These are phyloP conservation scores for Tephrocybe sp. DNA, from an alignment of 768 basidiomycete species.

Conservation along the genomic window DNA sequence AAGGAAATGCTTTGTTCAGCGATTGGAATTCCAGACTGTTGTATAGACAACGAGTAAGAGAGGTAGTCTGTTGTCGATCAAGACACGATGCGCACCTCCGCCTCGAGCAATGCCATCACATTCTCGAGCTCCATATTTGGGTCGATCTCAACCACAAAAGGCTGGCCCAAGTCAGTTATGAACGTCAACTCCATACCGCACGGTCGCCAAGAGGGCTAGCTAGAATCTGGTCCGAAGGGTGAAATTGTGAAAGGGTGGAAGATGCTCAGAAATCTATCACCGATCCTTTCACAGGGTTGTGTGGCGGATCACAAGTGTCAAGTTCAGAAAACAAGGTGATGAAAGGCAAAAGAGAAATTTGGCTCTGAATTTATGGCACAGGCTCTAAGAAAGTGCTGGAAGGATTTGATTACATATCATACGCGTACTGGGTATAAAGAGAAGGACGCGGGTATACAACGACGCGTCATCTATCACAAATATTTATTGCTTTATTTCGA, in stretches of 20 bases:
- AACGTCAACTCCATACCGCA: conserved; percentile 70
- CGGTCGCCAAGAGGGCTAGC: conserved; percentile 2
- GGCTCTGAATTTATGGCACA: conserved; percentile 2
- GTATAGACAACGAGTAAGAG: not conserved
- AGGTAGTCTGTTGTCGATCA: not conserved
- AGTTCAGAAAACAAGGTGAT: not conserved
- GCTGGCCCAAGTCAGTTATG: conserved; percentile 63
- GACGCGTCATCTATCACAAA: conserved; percentile 11
- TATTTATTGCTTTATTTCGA: not conserved
- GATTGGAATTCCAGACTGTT: conserved; percentile 72
- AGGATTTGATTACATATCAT: conserved; percentile 18
- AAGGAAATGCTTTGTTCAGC: conserved; percentile 73
- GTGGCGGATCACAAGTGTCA: conserved; percentile 6
- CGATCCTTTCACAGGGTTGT: conserved; percentile 7
- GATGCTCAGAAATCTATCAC: conserved; percentile 2
- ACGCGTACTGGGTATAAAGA: conserved; percentile 12
- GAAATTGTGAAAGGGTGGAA: not conserved
- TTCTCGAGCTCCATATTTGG: conserved; percentile 90
- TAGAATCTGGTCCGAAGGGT: conserved; percentile 7
- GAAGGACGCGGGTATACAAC: conserved; percentile 8
- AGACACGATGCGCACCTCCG: conserved; percentile 68
- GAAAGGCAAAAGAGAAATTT: not conserved
- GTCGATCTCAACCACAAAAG: conserved; percentile 80
- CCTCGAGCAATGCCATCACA: conserved; percentile 92
- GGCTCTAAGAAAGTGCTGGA: conserved; percentile 18